Evolutionary conservation across 106 monocot genomes (phyloP).

Genomic region (Allium sativum): DNA sequence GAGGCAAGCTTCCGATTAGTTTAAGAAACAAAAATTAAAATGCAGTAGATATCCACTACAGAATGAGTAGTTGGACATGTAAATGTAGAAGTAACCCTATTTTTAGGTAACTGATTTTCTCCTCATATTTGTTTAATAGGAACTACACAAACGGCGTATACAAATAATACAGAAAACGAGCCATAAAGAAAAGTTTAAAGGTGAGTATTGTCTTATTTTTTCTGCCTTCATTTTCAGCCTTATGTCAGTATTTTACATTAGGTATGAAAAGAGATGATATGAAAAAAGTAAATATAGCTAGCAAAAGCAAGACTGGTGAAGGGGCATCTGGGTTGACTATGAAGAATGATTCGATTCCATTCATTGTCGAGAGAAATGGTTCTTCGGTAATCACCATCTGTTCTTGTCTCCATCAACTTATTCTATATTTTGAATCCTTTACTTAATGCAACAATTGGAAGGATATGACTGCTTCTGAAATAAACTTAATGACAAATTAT

Average conservation of each 20-base stretch:
- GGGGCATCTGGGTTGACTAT: background rate
- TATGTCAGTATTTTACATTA: slow-evolving; percentile 8
- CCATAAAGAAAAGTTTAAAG: slow-evolving; percentile 34
- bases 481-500: too few relatives aligned
- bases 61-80: too few relatives aligned
- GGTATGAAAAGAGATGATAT: slow-evolving; percentile 1
- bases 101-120: too few relatives aligned
- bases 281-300: slow-evolving; percentile 1
- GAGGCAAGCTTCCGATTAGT: too few relatives aligned
- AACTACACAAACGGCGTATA: slow-evolving; percentile 38
- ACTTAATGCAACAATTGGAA: too few relatives aligned
- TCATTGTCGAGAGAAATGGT: background rate
- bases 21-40: too few relatives aligned
- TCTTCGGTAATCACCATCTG: background rate
- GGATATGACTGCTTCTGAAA: too few relatives aligned
- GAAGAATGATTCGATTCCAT: slow-evolving; percentile 8
- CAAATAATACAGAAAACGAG: slow-evolving; percentile 29
- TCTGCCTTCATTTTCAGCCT: background rate
- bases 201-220: slow-evolving; percentile 11
- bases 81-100: too few relatives aligned
- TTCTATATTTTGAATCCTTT: background rate
- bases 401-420: background rate
- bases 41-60: too few relatives aligned
- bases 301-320: background rate
- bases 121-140: slow-evolving; percentile 14